phyloP scores from a whole-genome alignment of 108 stramenopile species.

The Discostella stelligeroides region DNA sequence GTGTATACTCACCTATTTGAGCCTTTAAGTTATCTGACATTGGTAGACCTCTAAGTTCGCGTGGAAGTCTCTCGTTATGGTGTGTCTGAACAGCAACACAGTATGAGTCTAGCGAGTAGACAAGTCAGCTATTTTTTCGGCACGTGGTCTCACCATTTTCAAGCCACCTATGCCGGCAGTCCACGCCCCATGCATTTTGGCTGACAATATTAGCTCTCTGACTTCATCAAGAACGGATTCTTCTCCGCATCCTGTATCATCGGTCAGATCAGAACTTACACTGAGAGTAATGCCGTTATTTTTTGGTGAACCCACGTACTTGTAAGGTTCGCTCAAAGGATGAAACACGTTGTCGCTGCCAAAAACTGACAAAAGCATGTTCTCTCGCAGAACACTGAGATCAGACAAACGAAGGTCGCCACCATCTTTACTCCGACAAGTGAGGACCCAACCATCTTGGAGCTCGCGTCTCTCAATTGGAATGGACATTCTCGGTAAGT shows the following conservation, averaged over 20 bases:
- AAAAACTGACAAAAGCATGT: constrained; percentile 68
- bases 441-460: constrained; percentile 83
- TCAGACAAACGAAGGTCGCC: constrained; percentile 83
- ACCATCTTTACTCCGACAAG: constrained; percentile 78
- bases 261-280: constrained; percentile 5
- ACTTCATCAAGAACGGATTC: constrained; percentile 76
- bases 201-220: constrained; percentile 69
- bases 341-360: constrained; percentile 73
- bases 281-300: constrained; percentile 10
- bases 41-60: constrained; percentile 65
- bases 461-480: constrained; percentile 85
- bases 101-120: background rate
- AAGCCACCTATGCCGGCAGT: constrained; percentile 68
- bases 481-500: constrained; percentile 87
- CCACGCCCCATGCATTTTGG: constrained; percentile 78
- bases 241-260: constrained; percentile 41
- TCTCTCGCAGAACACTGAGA: constrained; percentile 72
- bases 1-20: constrained; percentile 46
- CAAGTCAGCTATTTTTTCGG: background rate
- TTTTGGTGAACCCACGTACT: constrained; percentile 17
- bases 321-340: constrained; percentile 56
- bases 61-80: constrained; percentile 30
- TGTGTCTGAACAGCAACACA: constrained; percentile 2
- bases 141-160: constrained; percentile 20
- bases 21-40: constrained; percentile 72